Conservation (phyloP, 805 yeast species). For the Wickerhamomyces alni region DNA sequence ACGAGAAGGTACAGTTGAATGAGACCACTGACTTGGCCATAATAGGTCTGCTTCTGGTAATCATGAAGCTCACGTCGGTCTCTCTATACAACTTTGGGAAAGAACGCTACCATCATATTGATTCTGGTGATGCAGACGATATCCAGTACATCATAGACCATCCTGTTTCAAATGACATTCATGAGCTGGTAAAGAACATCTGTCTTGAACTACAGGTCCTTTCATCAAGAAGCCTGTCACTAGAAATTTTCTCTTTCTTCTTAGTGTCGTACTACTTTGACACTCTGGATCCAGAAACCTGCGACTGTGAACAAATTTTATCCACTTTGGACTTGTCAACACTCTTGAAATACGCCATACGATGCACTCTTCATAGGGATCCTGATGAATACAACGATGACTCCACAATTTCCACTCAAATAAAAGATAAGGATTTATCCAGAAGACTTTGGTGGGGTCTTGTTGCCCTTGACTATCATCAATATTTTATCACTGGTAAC, state of each 20-base stretch:
- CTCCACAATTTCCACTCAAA: background rate
- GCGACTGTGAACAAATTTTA: too few relatives aligned
- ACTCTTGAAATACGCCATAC: background rate
- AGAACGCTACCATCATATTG: background rate
- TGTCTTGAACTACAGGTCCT: background rate
- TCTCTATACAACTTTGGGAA: background rate
- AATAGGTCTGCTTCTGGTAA: background rate
- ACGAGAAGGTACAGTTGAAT: background rate
- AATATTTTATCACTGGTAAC: background rate
- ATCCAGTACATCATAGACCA: background rate
- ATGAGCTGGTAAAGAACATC: background rate
- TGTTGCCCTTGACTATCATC: background rate
- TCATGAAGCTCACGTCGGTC: background rate
- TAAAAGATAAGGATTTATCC: background rate
- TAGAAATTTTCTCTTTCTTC: background rate
- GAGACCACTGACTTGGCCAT: background rate
- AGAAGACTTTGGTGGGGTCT: background rate
- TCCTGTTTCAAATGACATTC: background rate
- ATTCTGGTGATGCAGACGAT: background rate
- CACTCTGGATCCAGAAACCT: background rate
- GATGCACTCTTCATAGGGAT: background rate
- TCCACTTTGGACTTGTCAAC: too few relatives aligned
- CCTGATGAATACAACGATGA: background rate
- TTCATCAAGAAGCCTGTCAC: background rate
- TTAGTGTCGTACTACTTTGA: background rate